Evolutionary conservation across 306 rosid species (phyloP).

Genomic region (Cyamopsis tetragonoloba): DNA sequence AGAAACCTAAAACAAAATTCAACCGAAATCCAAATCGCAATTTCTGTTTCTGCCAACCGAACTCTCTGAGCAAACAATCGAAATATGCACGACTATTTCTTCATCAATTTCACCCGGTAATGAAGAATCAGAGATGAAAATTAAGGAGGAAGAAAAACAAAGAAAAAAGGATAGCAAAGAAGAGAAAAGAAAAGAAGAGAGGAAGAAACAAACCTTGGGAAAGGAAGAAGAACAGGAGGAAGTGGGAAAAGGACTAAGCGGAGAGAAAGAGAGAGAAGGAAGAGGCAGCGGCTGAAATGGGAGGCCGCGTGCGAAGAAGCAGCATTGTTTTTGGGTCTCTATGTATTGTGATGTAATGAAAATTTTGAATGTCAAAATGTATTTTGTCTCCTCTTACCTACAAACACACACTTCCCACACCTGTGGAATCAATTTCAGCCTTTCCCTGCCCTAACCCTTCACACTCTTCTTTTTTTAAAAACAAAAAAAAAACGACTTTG

Average conservation of each 20-base stretch:
- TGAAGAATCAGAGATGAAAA: neutral
- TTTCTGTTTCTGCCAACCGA: neutral
- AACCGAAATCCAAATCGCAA: neutral
- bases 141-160: neutral
- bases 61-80: neutral
- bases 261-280: neutral
- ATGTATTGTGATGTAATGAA: neutral
- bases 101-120: neutral
- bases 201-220: slow-evolving; percentile 18
- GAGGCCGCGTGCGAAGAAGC: slow-evolving; percentile 18
- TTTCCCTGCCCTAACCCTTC: neutral
- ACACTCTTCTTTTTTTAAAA: neutral
- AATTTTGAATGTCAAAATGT: neutral
- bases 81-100: neutral
- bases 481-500: too few relatives aligned
- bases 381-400: too few relatives aligned
- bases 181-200: neutral
- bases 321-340: slow-evolving; percentile 6
- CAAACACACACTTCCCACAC: slow-evolving; percentile 24
- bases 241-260: slow-evolving; percentile 12
- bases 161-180: neutral
- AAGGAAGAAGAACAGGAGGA: slow-evolving; percentile 1
- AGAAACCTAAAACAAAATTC: neutral
- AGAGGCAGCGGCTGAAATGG: neutral
- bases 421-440: slow-evolving; percentile 27